Evolutionary conservation across 2,329 filamentous ascomycete genomes (phyloP).

Genomic region (Thielaviopsis ethacetica): DNA sequence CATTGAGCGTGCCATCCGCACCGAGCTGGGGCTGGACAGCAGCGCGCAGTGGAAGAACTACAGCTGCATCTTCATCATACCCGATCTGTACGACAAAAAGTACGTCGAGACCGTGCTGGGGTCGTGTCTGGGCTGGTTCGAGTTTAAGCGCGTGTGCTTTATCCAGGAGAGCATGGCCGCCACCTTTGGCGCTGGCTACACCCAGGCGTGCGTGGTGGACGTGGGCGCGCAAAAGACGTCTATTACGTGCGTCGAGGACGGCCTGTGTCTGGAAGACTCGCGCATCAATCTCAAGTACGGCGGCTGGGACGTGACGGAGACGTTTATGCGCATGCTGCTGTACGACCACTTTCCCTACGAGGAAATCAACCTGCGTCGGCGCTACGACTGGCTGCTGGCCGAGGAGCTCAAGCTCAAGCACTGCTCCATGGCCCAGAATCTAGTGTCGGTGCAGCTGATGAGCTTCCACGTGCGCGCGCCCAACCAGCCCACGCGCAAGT

Average conservation of each 20-base stretch:
- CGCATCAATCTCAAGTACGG: constrained; percentile 90
- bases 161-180: constrained; percentile 93
- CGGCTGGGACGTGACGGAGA: constrained; percentile 81
- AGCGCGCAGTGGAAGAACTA: constrained; percentile 79
- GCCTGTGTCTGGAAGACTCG: constrained; percentile 86
- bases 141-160: constrained; percentile 78
- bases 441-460: constrained; percentile 74
- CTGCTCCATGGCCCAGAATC: constrained; percentile 78
- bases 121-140: constrained; percentile 75
- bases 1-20: constrained; percentile 69
- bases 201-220: constrained; percentile 86
- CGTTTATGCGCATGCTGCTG: constrained; percentile 95
- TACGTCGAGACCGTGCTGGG: constrained; percentile 77
- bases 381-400: constrained; percentile 84
- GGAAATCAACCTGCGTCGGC: constrained; percentile 77
- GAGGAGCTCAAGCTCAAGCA: constrained; percentile 92
- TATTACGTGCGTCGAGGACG: constrained; percentile 91
- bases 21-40: constrained; percentile 63
- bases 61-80: constrained; percentile 92
- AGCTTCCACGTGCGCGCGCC: constrained; percentile 83
- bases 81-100: constrained; percentile 87
- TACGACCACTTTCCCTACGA: constrained; percentile 90
- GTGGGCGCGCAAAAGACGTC: constrained; percentile 96
- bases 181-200: constrained; percentile 88
- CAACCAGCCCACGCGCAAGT: constrained; percentile 80